phyloP scores from a whole-genome alignment of 768 basidiomycete species.

The Antrodiella citrinella region DNA sequence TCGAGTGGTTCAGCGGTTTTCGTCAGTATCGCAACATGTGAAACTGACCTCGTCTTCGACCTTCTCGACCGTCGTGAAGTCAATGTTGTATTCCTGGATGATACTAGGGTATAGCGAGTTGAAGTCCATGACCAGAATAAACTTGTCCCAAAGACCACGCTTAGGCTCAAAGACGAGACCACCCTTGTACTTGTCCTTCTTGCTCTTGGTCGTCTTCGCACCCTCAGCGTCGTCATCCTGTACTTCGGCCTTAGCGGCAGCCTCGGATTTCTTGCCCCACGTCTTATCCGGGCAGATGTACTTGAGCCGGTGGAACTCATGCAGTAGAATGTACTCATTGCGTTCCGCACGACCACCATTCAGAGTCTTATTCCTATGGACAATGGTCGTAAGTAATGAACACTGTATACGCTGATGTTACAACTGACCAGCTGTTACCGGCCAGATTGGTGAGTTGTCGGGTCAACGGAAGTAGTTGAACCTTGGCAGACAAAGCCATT shows the following conservation, averaged over 20 bases:
- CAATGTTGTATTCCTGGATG: slow-evolving; percentile 99
- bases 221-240: slow-evolving; percentile 36
- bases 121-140: slow-evolving; percentile 99
- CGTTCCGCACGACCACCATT: slow-evolving; percentile 98
- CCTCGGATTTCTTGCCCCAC: slow-evolving; percentile 65
- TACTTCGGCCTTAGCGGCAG: slow-evolving; percentile 43
- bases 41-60: slow-evolving; percentile 44
- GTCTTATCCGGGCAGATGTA: slow-evolving; percentile 95
- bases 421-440: slow-evolving; percentile 89
- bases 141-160: slow-evolving; percentile 93
- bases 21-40: no score
- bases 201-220: slow-evolving; percentile 51
- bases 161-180: slow-evolving; percentile 97
- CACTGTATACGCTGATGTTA: no score
- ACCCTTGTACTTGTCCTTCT: slow-evolving; percentile 95
- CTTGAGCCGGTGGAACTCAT: slow-evolving; percentile 94
- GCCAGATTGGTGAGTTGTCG: slow-evolving; percentile 92
- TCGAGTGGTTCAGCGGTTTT: no score
- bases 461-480: slow-evolving; percentile 89
- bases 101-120: slow-evolving; percentile 98
- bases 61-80: slow-evolving; percentile 91
- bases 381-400: no score
- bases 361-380: slow-evolving; percentile 90
- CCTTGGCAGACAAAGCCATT: slow-evolving; percentile 93
- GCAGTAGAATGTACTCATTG: slow-evolving; percentile 97